These are phyloP conservation scores for Diaporthe eres DNA, from an alignment of 2,329 filamentous ascomycete genomes.

Conservation along the genomic window DNA sequence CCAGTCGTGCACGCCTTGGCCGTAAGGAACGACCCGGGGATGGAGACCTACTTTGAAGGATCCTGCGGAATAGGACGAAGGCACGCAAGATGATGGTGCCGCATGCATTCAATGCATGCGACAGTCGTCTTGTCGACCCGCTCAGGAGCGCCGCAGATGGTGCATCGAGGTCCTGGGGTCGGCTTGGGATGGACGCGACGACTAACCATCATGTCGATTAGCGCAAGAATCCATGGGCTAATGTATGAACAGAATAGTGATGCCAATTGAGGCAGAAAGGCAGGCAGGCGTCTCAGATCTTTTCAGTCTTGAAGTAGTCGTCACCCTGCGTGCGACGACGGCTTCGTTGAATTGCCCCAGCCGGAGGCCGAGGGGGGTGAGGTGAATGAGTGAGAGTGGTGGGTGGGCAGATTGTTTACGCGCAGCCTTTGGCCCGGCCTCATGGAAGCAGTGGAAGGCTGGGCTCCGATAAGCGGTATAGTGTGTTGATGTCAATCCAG, in stretches of 20 bases:
- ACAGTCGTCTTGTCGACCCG: conserved; percentile 44
- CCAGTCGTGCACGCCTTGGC: neutral
- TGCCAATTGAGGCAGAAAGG: neutral
- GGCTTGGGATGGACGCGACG: conserved; percentile 9
- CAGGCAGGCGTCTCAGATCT: conserved; percentile 74
- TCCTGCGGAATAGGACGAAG: conserved; percentile 44
- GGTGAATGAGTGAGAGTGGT: conserved; percentile 3
- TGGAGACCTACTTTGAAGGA: conserved; percentile 37
- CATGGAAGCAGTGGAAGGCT: conserved; percentile 59
- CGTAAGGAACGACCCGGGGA: neutral
- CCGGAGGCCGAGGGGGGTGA: neutral
- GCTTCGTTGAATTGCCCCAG: conserved; percentile 56
- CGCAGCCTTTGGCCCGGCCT: conserved; percentile 72
- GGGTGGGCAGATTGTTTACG: conserved; percentile 57
- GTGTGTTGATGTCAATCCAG: conserved; percentile 42
- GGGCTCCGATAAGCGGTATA: conserved; percentile 68
- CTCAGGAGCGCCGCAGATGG: conserved; percentile 37
- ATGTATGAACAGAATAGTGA: conserved; percentile 42
- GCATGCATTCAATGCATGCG: conserved; percentile 44
- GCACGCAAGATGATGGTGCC: conserved; percentile 47
- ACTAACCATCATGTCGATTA: conserved; percentile 37
- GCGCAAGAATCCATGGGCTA: conserved; percentile 31
- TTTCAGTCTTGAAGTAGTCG: conserved; percentile 75
- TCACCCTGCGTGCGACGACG: conserved; percentile 66
- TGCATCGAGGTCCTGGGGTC: conserved; percentile 25